Conservation (phyloP, 2,329 filamentous ascomycete species). For the Coleophoma crateriformis region DNA sequence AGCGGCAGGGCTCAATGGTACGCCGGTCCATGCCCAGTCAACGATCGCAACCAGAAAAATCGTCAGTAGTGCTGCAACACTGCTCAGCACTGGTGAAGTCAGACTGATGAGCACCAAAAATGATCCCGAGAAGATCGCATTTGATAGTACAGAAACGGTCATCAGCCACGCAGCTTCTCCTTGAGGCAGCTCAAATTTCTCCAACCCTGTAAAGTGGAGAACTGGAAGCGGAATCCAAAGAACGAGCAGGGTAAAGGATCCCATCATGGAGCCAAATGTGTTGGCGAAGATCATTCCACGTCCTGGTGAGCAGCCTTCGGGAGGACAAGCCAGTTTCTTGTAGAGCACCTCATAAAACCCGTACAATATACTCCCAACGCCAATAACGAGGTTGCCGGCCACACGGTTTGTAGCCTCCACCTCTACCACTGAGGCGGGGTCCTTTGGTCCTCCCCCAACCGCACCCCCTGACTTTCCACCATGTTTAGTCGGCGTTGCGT, state of each 20-base stretch:
- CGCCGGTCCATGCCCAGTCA: constrained; percentile 81
- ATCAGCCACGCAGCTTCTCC: constrained; percentile 78
- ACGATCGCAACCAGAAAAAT: constrained; percentile 95
- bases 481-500: constrained; percentile 49
- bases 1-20: constrained; percentile 68
- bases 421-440: constrained; percentile 23
- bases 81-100: constrained; percentile 87
- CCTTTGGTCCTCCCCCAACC: constrained; percentile 33
- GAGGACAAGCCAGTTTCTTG: constrained; percentile 88
- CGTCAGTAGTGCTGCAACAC: constrained; percentile 86
- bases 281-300: constrained; percentile 97
- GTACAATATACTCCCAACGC: constrained; percentile 84
- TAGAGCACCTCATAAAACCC: constrained; percentile 97
- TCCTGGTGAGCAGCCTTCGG: constrained; percentile 76
- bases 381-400: constrained; percentile 87
- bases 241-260: constrained; percentile 76
- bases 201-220: constrained; percentile 71
- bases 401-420: constrained; percentile 62
- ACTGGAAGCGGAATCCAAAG: constrained; percentile 91
- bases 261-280: constrained; percentile 83
- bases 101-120: constrained; percentile 91
- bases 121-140: constrained; percentile 86
- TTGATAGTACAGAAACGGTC: constrained; percentile 73
- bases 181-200: constrained; percentile 75
- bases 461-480: constrained; percentile 49